Base-by-base conservation (phyloP, 257 asterid species). In the Rehmannia glutinosa region DNA sequence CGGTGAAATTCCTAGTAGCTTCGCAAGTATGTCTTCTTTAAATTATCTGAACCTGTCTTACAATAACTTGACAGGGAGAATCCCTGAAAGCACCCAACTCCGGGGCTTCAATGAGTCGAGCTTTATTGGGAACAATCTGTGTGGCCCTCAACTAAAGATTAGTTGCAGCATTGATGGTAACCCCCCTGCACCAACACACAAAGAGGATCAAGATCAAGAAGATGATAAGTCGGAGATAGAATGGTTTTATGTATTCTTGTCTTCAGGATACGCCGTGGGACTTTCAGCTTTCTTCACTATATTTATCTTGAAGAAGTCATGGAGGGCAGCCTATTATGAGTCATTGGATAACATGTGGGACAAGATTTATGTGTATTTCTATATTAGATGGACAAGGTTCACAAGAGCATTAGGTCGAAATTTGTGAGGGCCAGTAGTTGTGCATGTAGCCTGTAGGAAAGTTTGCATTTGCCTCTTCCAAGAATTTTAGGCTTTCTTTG, bases 1-100 rank as follows among this genome's bases (percentile, higher is more conserved):
- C 3, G 80, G 82, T 9, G 69, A 66, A 57, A 73, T 82, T 39
- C 87, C 84, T 0, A n/a, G 8, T 12, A 49, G 72, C 43, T 5
- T 77, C 13, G 3, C 70, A 0, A 0, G 0, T 7, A 3, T 72
- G 47, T 23, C 78, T 3, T 28, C 43, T n/a, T 36, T 79, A 54
- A 56, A 5, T 33, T 30, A 70, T 49, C 23, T 79, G 25, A 50
- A 79, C 12, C 4, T 79, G 36, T 71, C 81, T 24, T 62, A 19
- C 58, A 79, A 79, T 46, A 49, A 71, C 64, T 30, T 79, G 21
- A 61, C 32, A 6, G 83, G 35, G n/a, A 75, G 13, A 38, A 75
- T 79, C 15, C 83, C 83, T 0, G 15, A 73, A 49, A 64, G 73
- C 70, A 68, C 78, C 0, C 82, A 73, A 15, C 33, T 77, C 3